phyloP scores from a whole-genome alignment of 306 rosid species.

The Pyrus pyrifolia region DNA sequence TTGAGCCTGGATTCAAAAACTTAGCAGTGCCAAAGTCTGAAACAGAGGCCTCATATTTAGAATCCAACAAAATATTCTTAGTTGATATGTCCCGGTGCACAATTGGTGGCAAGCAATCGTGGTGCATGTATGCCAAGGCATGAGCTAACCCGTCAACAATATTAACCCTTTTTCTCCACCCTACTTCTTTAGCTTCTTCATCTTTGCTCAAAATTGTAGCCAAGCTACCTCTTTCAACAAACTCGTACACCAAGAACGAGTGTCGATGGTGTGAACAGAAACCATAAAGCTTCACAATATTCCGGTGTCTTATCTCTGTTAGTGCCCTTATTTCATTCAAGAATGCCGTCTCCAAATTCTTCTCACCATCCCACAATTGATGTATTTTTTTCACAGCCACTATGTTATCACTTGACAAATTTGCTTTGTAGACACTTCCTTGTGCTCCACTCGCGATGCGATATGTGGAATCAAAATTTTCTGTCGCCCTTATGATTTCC shows the following conservation, averaged over 20 bases:
- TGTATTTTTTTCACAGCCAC: slow-evolving; percentile 14
- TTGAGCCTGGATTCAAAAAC: background rate
- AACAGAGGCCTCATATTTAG: background rate
- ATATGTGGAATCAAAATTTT: background rate
- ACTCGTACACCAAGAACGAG: slow-evolving; percentile 10
- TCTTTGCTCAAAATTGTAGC: background rate
- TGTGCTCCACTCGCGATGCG: slow-evolving; percentile 5
- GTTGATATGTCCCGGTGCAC: slow-evolving; percentile 14
- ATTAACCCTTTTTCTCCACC: slow-evolving; percentile 6
- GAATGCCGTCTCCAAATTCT: background rate
- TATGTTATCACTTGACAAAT: background rate
- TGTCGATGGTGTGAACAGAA: background rate
- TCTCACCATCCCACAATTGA: background rate
- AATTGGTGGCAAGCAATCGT: slow-evolving; percentile 10
- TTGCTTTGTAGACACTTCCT: slow-evolving; percentile 9
- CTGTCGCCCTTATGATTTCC: slow-evolving; percentile 5
- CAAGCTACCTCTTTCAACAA: slow-evolving; percentile 12
- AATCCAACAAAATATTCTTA: slow-evolving; percentile 13
- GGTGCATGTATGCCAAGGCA: slow-evolving; percentile 21
- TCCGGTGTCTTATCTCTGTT: slow-evolving; percentile 2
- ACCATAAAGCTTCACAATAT: slow-evolving; percentile 13
- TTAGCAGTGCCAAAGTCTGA: slow-evolving; percentile 17
- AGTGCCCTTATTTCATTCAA: slow-evolving; percentile 5
- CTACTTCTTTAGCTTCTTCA: slow-evolving; percentile 2
- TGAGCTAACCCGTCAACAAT: slow-evolving; percentile 1